A percentile compares a stretch with the other conserved stretches of the same genome.
These are phyloP conservation scores for Peziza echinospora DNA, from an alignment of 495 filamentous ascomycete genomes.

Conservation along the genomic window DNA sequence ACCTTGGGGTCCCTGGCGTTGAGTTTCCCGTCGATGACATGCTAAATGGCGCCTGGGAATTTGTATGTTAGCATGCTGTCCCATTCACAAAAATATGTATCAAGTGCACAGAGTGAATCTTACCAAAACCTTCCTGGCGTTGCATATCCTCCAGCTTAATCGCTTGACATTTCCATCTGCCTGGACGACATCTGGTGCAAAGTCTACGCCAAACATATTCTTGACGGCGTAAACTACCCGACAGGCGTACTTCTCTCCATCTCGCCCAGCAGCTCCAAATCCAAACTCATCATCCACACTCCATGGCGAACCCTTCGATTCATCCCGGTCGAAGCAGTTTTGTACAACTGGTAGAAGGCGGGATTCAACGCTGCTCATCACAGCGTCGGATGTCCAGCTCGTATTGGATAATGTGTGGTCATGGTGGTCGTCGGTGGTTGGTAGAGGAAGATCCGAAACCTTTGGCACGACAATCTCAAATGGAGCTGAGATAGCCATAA, in stretches of 20 bases:
- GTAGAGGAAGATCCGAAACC: constrained; percentile 23
- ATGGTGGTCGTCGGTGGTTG: constrained; percentile 39
- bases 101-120: too few relatives aligned
- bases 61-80: too few relatives aligned
- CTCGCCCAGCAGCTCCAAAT: constrained; percentile 38
- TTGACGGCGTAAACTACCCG: constrained; percentile 81
- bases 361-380: constrained; percentile 42
- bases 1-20: too few relatives aligned
- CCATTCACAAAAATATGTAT: too few relatives aligned
- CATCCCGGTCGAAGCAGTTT: constrained; percentile 83
- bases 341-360: constrained; percentile 61
- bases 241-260: constrained; percentile 71
- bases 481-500: constrained; percentile 86
- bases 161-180: constrained; percentile 83
- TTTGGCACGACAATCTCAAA: constrained; percentile 64
- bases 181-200: constrained; percentile 77
- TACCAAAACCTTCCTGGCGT: constrained; percentile 85
- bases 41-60: too few relatives aligned
- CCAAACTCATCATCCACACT: constrained; percentile 67
- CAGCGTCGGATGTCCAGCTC: constrained; percentile 9
- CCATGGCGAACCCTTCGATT: constrained; percentile 60
- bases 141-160: constrained; percentile 84
- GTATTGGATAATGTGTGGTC: constrained; percentile 35
- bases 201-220: constrained; percentile 95
- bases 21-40: too few relatives aligned